phyloP scores from a whole-genome alignment of 2,329 filamentous ascomycete genomes.

The Dendryphion nanum region DNA sequence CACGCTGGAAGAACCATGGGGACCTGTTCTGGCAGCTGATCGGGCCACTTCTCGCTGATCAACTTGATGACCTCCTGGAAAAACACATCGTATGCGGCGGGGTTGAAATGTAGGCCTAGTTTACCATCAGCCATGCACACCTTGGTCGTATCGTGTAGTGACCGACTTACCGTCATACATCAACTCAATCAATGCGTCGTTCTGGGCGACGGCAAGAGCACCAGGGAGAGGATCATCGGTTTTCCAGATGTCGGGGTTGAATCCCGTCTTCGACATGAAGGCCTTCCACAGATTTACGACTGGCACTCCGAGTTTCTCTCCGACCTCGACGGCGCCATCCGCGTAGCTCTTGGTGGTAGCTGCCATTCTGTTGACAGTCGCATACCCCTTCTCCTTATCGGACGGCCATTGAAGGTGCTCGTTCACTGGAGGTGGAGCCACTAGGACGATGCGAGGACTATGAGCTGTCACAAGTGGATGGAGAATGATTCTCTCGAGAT shows the following conservation, averaged over 20 bases:
- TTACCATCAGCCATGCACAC: slow-evolving; percentile 7
- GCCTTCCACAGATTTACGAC: slow-evolving; percentile 78
- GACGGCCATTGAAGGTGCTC: slow-evolving; percentile 64
- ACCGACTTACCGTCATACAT: slow-evolving; percentile 56
- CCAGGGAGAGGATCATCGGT: slow-evolving; percentile 53
- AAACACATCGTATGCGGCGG: slow-evolving; percentile 56
- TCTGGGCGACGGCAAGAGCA: slow-evolving; percentile 56
- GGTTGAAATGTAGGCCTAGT: slow-evolving; percentile 58
- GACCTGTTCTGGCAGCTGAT: slow-evolving; percentile 53
- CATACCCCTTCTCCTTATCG: slow-evolving; percentile 39
- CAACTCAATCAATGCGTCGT: slow-evolving; percentile 53
- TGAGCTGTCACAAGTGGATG: slow-evolving; percentile 71
- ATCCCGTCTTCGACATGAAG: slow-evolving; percentile 66
- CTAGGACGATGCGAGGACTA: slow-evolving; percentile 68
- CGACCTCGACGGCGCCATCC: slow-evolving; percentile 64
- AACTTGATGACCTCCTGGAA: slow-evolving; percentile 54
- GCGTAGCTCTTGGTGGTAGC: slow-evolving; percentile 63
- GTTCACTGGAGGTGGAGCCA: slow-evolving; percentile 81
- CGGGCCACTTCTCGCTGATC: slow-evolving; percentile 54
- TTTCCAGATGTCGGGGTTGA: slow-evolving; percentile 40
- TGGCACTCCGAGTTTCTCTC: slow-evolving; percentile 54
- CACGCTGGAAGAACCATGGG: slow-evolving; percentile 56
- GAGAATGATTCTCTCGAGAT: slow-evolving; percentile 68
- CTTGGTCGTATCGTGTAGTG: background rate
- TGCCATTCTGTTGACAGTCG: slow-evolving; percentile 52